These are phyloP conservation scores for Cymbopogon flexuosus DNA, from an alignment of 202 grass and related monocot genomes.

Conservation along the genomic window DNA sequence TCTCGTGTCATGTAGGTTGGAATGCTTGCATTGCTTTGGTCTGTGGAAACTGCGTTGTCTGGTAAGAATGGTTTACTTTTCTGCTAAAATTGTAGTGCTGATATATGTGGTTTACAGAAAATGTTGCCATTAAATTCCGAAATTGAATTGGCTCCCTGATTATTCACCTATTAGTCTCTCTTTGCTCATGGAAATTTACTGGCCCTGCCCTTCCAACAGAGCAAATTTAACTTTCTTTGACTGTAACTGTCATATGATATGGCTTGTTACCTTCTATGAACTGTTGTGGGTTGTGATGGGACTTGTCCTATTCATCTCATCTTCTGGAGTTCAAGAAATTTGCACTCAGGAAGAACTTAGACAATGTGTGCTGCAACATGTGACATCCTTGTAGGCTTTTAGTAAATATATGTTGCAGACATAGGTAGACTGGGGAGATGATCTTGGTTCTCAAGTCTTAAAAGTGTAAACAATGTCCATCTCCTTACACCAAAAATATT, in stretches of 20 bases:
- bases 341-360: not conserved
- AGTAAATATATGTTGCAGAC: not conserved
- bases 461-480: constrained; percentile 5
- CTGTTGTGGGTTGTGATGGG: not conserved
- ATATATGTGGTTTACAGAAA: not conserved
- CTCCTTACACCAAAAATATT: not conserved
- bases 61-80: constrained; percentile 55
- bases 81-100: not conserved
- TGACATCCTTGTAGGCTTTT: not conserved
- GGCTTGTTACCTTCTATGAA: constrained; percentile 1
- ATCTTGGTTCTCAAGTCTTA: constrained; percentile 1
- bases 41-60: constrained; percentile 88
- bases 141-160: not conserved
- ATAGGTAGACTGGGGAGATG: not conserved
- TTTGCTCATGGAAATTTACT: not conserved
- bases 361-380: not conserved
- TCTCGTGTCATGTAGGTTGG: constrained; percentile 65
- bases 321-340: constrained; percentile 1
- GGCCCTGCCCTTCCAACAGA: not conserved
- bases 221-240: not conserved
- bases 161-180: not conserved
- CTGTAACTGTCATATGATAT: not conserved
- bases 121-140: not conserved
- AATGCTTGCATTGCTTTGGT: constrained; percentile 98
- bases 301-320: not conserved